phyloP scores from a whole-genome alignment of 2,329 filamentous ascomycete genomes.

The Penicillium oxalicum region DNA sequence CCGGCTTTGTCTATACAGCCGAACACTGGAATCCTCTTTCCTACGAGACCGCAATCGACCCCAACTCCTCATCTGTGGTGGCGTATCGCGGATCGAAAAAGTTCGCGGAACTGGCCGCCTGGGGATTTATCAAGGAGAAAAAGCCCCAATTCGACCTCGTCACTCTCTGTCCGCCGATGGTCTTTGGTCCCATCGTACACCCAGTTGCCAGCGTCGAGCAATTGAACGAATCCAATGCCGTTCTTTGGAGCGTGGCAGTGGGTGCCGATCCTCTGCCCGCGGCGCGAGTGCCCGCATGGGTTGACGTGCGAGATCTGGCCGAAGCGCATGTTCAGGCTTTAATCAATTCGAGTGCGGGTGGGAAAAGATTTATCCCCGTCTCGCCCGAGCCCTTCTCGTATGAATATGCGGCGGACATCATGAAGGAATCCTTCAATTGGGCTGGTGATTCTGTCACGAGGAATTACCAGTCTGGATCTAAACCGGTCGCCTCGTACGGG shows the following conservation, averaged over 20 bases:
- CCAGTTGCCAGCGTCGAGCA: constrained; percentile 30
- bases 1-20: constrained; percentile 23
- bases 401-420: constrained; percentile 40
- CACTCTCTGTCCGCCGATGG: constrained; percentile 43
- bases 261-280: constrained; percentile 36
- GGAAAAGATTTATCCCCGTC: constrained; percentile 37
- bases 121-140: constrained; percentile 31
- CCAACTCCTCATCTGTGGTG: constrained; percentile 16
- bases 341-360: constrained; percentile 27
- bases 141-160: constrained; percentile 34
- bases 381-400: constrained; percentile 45
- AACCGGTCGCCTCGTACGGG: constrained; percentile 28
- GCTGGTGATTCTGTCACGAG: constrained; percentile 27
- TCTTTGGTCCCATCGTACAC: constrained; percentile 42
- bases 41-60: constrained; percentile 22
- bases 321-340: constrained; percentile 42
- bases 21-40: constrained; percentile 29
- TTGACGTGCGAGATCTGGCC: constrained; percentile 46
- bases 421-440: constrained; percentile 38
- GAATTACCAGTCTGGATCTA: constrained; percentile 34
- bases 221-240: constrained; percentile 42
- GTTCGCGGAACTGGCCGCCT: constrained; percentile 27
- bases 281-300: constrained; percentile 30
- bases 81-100: constrained; percentile 32
- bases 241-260: constrained; percentile 38